A percentile compares a stretch with the other conserved stretches of the same genome.
Evolutionary conservation across 345 rosid species (phyloP).

Genomic region (Durio zibethinus): DNA sequence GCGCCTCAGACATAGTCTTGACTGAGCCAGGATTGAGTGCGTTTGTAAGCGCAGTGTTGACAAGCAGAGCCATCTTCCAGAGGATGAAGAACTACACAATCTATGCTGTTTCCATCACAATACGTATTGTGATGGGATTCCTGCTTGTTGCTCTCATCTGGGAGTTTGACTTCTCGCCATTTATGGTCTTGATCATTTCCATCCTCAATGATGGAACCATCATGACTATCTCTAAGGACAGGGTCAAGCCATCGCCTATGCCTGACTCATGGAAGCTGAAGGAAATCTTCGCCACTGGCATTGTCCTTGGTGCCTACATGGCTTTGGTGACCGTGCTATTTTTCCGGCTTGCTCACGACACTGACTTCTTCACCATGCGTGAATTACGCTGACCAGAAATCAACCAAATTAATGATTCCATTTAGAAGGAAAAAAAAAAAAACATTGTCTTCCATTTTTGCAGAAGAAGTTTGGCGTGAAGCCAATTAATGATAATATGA

Average conservation of each 20-base stretch:
- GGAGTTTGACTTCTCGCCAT: conserved; percentile 80
- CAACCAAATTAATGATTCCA: not conserved
- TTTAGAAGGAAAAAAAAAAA: not conserved
- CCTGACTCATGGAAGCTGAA: conserved; percentile 85
- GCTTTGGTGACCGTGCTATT: conserved; percentile 57
- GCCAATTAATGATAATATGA: conserved; percentile 31
- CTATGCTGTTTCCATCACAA: conserved; percentile 82
- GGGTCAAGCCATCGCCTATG: conserved; percentile 74
- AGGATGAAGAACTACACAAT: conserved; percentile 95
- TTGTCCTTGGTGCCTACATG: conserved; percentile 72
- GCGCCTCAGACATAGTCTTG: conserved; percentile 78
- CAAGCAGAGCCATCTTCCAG: conserved; percentile 83
- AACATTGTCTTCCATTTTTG: not conserved
- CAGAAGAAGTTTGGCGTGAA: conserved; percentile 53
- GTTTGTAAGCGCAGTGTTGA: conserved; percentile 67
- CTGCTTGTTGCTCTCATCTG: conserved; percentile 69
- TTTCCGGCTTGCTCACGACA: conserved; percentile 64
- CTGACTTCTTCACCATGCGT: conserved; percentile 62
- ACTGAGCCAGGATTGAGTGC: conserved; percentile 82
- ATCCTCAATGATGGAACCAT: conserved; percentile 83
- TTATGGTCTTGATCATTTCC: conserved; percentile 81
- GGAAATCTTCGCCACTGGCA: conserved; percentile 70
- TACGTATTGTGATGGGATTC: conserved; percentile 79
- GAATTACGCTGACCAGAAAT: not conserved
- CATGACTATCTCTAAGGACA: conserved; percentile 81